phyloP scores from a whole-genome alignment of 2,329 filamentous ascomycete genomes.

The Pestalotiopsis sp. region DNA sequence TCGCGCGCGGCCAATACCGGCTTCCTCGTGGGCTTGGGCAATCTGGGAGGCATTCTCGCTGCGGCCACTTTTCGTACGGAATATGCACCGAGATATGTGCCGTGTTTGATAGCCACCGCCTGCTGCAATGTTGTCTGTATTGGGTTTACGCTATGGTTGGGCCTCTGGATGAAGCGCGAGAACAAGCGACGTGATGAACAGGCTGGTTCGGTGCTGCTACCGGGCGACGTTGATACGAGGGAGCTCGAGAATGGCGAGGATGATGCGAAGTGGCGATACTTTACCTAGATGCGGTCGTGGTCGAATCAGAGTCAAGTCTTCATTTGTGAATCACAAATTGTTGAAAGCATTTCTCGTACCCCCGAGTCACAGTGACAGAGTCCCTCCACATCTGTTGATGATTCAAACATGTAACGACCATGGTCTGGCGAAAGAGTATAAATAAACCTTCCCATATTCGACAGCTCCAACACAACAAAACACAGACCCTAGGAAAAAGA shows the following conservation, averaged over 20 bases:
- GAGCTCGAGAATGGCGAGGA: slow-evolving; percentile 1
- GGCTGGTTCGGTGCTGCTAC: slow-evolving; percentile 21
- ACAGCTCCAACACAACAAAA: no score
- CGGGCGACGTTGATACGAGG: slow-evolving; percentile 10
- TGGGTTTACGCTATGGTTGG: slow-evolving; percentile 37
- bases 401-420: no score
- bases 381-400: no score
- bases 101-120: slow-evolving; percentile 45
- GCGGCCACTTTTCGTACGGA: slow-evolving; percentile 47
- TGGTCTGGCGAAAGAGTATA: no score
- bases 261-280: slow-evolving; percentile 9
- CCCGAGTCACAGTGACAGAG: no score
- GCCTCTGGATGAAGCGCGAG: slow-evolving; percentile 47
- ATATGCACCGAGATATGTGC: slow-evolving; percentile 51
- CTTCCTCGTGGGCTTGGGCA: slow-evolving; percentile 49
- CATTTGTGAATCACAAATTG: no score
- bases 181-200: slow-evolving; percentile 42
- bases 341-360: no score
- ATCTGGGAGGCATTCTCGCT: slow-evolving; percentile 33
- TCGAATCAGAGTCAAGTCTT: no score
- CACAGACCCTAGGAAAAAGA: no score
- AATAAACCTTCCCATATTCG: no score
- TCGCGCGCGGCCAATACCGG: slow-evolving; percentile 50
- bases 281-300: neutral
- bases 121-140: slow-evolving; percentile 45